These are phyloP conservation scores for Omphalotus guepiniiformis DNA, from an alignment of 768 basidiomycete species.

Conservation along the genomic window DNA sequence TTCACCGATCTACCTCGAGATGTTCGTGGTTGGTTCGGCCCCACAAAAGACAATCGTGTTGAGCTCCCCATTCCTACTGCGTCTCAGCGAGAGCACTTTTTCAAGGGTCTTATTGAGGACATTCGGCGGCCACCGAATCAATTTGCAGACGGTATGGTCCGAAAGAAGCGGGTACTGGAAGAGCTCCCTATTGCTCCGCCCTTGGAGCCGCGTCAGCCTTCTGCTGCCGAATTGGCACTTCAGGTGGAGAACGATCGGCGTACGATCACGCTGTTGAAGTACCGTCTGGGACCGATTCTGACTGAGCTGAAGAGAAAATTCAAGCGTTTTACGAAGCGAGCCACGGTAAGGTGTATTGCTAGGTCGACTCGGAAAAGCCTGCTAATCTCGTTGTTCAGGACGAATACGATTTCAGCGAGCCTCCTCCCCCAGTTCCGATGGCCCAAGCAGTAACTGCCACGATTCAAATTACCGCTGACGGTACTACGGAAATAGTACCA, in stretches of 20 bases:
- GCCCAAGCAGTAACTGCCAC: not conserved
- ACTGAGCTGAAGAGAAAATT: constrained; percentile 89
- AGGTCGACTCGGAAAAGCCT: not conserved
- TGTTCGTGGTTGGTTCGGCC: constrained; percentile 90
- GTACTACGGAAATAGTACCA: constrained; percentile 1
- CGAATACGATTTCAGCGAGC: constrained; percentile 53
- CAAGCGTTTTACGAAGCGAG: constrained; percentile 82
- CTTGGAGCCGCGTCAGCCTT: constrained; percentile 77
- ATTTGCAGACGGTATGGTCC: constrained; percentile 85
- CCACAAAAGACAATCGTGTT: constrained; percentile 70
- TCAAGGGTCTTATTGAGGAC: constrained; percentile 65
- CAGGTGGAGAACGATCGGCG: constrained; percentile 82
- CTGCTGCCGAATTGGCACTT: constrained; percentile 72
- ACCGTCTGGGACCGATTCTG: constrained; percentile 86
- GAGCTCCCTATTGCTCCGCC: constrained; percentile 87
- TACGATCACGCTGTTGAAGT: constrained; percentile 77
- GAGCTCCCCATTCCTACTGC: constrained; percentile 47
- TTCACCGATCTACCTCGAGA: constrained; percentile 71
- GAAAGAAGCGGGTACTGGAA: constrained; percentile 82
- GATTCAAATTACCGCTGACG: not conserved
- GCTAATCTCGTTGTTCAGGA: constrained; percentile 40
- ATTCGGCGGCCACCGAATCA: constrained; percentile 74
- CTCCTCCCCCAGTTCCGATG: not conserved
- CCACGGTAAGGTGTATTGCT: constrained; percentile 48
- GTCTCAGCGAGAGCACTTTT: constrained; percentile 69